Evolutionary conservation across 768 basidiomycete genomes (phyloP).

Genomic region (Leccinellum rugosiceps): DNA sequence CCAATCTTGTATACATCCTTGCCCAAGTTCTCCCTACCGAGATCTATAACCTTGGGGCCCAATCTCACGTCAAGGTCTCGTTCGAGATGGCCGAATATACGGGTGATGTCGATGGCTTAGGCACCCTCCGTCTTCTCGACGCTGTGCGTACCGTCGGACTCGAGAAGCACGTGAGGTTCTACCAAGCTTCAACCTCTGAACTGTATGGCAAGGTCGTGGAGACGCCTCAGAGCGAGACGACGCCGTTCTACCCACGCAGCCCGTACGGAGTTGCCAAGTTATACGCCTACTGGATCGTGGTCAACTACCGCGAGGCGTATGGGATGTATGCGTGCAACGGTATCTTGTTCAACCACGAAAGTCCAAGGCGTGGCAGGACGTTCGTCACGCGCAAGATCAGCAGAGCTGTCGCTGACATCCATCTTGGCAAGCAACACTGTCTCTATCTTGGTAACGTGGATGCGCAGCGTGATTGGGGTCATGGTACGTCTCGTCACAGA

Average conservation of each 20-base stretch:
- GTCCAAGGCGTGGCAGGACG: slow-evolving; percentile 88
- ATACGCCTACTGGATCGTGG: slow-evolving; percentile 87
- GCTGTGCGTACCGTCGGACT: slow-evolving; percentile 95
- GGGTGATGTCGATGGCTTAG: slow-evolving; percentile 93
- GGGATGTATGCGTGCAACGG: slow-evolving; percentile 97
- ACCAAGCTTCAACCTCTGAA: slow-evolving; percentile 97
- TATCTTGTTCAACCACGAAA: slow-evolving; percentile 98
- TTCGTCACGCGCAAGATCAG: slow-evolving; percentile 97
- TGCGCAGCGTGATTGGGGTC: slow-evolving; percentile 96
- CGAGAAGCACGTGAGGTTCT: slow-evolving; percentile 91
- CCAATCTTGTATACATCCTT: slow-evolving; percentile 95
- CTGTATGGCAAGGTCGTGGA: slow-evolving; percentile 96
- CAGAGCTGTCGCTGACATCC: slow-evolving; percentile 90
- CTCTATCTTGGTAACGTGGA: slow-evolving; percentile 94
- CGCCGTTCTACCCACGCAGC: slow-evolving; percentile 97
- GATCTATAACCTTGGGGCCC: slow-evolving; percentile 97
- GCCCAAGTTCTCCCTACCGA: slow-evolving; percentile 93
- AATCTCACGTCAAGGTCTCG: slow-evolving; percentile 98
- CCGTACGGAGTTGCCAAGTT: slow-evolving; percentile 97
- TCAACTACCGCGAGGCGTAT: slow-evolving; percentile 93
- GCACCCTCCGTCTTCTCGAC: slow-evolving; percentile 92
- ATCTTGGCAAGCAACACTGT: slow-evolving; percentile 82
- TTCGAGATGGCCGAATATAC: slow-evolving; percentile 99
- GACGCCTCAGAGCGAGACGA: slow-evolving; percentile 93
- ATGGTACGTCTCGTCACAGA: slow-evolving; percentile 52